phyloP scores from a whole-genome alignment of 2,329 filamentous ascomycete genomes.

The Aspergillus sojae region DNA sequence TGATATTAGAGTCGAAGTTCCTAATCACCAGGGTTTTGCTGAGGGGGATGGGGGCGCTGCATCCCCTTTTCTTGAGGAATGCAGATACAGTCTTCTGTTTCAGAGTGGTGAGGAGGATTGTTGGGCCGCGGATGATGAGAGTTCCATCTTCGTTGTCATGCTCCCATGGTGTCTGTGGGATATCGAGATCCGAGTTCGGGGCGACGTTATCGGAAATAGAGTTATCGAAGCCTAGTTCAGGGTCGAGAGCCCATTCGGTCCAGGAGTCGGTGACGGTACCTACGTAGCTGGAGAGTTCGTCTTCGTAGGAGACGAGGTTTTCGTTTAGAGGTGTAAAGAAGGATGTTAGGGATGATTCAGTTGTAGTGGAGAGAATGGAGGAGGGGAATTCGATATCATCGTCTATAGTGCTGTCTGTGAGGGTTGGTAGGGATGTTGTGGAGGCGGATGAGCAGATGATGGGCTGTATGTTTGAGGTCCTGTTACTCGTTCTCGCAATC shows the following conservation, averaged over 20 bases:
- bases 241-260: background rate
- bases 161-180: no score
- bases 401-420: background rate
- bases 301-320: background rate
- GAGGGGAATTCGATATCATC: background rate
- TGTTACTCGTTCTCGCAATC: no score
- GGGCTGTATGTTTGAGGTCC: no score
- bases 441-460: no score
- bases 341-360: background rate
- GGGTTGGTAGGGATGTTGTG: no score
- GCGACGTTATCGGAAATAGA: background rate
- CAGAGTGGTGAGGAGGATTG: background rate
- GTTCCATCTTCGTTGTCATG: background rate
- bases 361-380: background rate
- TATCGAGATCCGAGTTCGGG: background rate
- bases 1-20: background rate
- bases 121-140: background rate
- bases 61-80: no score
- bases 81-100: background rate
- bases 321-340: background rate
- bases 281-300: background rate
- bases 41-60: background rate
- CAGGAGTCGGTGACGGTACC: background rate
- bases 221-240: background rate
- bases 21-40: background rate